Percentiles rank a stretch among this genome's conserved stretches.
phyloP scores from a whole-genome alignment of 352 stramenopile species.

The Globisporangium uncinulatum region DNA sequence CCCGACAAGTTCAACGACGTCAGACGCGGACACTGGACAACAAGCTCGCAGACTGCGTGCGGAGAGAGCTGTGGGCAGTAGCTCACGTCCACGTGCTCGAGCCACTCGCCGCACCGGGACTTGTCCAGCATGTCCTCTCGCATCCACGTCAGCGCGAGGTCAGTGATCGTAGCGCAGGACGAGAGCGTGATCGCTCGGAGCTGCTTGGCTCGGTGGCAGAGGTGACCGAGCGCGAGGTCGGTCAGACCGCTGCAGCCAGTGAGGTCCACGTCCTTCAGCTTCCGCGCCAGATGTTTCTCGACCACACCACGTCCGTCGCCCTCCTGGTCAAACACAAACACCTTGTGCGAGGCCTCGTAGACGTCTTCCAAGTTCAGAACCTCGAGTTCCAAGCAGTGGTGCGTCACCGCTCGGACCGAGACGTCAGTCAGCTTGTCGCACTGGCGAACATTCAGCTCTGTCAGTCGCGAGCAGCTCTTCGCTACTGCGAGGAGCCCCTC shows the following conservation, averaged over 20 bases:
- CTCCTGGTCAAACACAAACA: slow-evolving; percentile 85
- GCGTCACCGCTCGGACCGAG: slow-evolving; percentile 61
- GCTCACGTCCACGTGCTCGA: slow-evolving; percentile 69
- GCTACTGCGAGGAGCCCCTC: slow-evolving; percentile 70
- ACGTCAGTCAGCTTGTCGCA: slow-evolving; percentile 84
- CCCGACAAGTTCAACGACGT: slow-evolving; percentile 80
- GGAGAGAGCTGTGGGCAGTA: slow-evolving; percentile 74
- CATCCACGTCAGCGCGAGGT: slow-evolving; percentile 55
- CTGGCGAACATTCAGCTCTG: slow-evolving; percentile 64
- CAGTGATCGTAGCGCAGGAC: slow-evolving; percentile 53
- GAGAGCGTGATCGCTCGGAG: slow-evolving; percentile 52
- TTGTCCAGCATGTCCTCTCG: slow-evolving; percentile 65
- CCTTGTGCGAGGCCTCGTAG: slow-evolving; percentile 45
- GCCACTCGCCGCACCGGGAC: slow-evolving; percentile 25
- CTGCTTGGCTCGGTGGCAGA: slow-evolving; percentile 50
- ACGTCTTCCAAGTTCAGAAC: slow-evolving; percentile 83
- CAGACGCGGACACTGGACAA: slow-evolving; percentile 50
- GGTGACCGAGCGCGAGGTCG: slow-evolving; percentile 63
- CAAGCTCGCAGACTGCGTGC: slow-evolving; percentile 41
- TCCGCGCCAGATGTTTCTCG: slow-evolving; percentile 68
- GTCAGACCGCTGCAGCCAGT: slow-evolving; percentile 66
- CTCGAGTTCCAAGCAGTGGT: slow-evolving; percentile 83
- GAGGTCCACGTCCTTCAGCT: slow-evolving; percentile 57
- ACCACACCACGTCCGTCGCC: slow-evolving; percentile 73
- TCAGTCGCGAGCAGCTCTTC: slow-evolving; percentile 48